Percentiles rank a stretch among this genome's conserved stretches.
Evolutionary conservation across 2,329 filamentous ascomycete species (phyloP).

Genomic region (Calonectria crousiana): DNA sequence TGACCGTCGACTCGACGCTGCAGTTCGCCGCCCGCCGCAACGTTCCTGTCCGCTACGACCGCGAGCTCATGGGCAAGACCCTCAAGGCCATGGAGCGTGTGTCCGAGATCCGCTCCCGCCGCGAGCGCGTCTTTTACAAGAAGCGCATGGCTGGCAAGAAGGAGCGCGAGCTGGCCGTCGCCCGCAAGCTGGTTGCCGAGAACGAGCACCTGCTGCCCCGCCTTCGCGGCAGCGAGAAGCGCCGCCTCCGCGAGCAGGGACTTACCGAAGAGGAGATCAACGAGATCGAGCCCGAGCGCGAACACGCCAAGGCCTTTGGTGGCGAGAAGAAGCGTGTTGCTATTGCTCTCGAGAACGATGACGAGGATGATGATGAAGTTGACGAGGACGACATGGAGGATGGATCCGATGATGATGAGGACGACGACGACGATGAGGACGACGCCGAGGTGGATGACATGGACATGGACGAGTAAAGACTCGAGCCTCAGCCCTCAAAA

Average conservation of each 20-base stretch:
- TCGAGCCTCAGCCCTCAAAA: background rate
- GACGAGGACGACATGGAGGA: slow-evolving; percentile 43
- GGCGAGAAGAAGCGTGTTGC: slow-evolving; percentile 56
- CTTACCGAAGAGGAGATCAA: slow-evolving; percentile 61
- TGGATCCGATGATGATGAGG: slow-evolving; percentile 49
- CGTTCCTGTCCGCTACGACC: slow-evolving; percentile 94
- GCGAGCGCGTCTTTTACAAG: slow-evolving; percentile 95
- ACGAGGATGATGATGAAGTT: slow-evolving; percentile 51
- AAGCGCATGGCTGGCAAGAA: slow-evolving; percentile 92
- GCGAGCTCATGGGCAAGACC: slow-evolving; percentile 88
- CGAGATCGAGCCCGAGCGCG: slow-evolving; percentile 58
- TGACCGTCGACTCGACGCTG: slow-evolving; percentile 95
- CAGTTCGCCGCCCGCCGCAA: slow-evolving; percentile 94
- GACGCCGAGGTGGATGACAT: slow-evolving; percentile 49
- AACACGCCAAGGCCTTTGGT: slow-evolving; percentile 56
- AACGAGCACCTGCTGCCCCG: slow-evolving; percentile 92
- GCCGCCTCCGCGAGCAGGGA: slow-evolving; percentile 67
- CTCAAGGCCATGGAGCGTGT: slow-evolving; percentile 93
- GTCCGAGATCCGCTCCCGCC: slow-evolving; percentile 82
- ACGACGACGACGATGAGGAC: slow-evolving; percentile 52
- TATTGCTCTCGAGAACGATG: slow-evolving; percentile 50
- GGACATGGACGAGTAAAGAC: slow-evolving; percentile 37
- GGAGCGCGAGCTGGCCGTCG: slow-evolving; percentile 81
- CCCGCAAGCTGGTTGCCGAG: slow-evolving; percentile 89
- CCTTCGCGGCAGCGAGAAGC: slow-evolving; percentile 73